phyloP scores from a whole-genome alignment of 805 yeast species.

The Wickerhamomyces alni region DNA sequence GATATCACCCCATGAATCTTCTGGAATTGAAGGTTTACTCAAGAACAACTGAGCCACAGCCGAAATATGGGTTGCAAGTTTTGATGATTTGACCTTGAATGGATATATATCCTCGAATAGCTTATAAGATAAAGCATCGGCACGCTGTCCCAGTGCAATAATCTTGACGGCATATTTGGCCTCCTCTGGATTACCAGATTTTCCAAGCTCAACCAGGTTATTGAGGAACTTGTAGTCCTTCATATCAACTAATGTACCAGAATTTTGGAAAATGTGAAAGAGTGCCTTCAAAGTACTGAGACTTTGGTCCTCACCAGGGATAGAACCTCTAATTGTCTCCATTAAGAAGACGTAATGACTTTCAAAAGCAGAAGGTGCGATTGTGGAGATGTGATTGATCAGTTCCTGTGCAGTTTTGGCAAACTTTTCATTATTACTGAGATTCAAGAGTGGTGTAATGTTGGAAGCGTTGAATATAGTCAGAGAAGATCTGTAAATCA shows the following conservation, averaged over 20 bases:
- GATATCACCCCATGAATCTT: constrained; percentile 49
- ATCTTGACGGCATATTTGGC: constrained; percentile 62
- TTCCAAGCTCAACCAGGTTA: constrained; percentile 39
- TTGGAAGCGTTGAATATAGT: constrained; percentile 62
- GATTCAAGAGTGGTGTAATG: constrained; percentile 45
- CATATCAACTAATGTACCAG: constrained; percentile 42
- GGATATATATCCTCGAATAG: constrained; percentile 45
- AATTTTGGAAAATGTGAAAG: constrained; percentile 48
- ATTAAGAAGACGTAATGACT: constrained; percentile 50
- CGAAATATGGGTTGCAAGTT: constrained; percentile 50
- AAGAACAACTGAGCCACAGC: constrained; percentile 54
- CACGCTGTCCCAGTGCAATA: constrained; percentile 40
- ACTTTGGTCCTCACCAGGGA: constrained; percentile 18
- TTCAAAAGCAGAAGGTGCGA: constrained; percentile 59
- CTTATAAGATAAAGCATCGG: constrained; percentile 33
- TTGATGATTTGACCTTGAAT: constrained; percentile 29
- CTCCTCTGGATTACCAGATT: constrained; percentile 49
- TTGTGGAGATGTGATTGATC: constrained; percentile 51
- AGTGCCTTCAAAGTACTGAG: constrained; percentile 47
- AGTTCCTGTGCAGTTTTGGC: constrained; percentile 41
- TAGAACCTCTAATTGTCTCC: constrained; percentile 27
- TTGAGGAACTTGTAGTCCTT: constrained; percentile 36
- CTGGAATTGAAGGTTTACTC: constrained; percentile 41
- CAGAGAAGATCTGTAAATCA: constrained; percentile 57
- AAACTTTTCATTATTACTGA: constrained; percentile 27